Evolutionary conservation across 139 green algal species (phyloP).

Genomic region (Haematococcus lacustris): DNA sequence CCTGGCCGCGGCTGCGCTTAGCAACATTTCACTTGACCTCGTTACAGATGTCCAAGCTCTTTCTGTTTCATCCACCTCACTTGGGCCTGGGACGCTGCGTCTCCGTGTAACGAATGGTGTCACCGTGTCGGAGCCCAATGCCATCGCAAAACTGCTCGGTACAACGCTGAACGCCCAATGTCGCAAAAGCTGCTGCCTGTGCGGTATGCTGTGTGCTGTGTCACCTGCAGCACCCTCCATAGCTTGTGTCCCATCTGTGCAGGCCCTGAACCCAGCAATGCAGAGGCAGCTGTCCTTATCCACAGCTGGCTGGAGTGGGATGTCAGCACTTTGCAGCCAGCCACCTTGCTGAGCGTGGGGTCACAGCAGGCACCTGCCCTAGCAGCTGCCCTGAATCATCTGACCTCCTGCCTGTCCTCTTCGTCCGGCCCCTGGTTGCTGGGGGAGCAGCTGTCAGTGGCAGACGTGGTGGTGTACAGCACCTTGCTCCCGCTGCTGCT

Average conservation of each 20-base stretch:
- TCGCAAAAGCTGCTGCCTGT: no score
- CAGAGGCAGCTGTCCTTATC: neutral
- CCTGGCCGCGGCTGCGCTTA: slow-evolving; percentile 24
- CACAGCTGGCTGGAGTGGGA: slow-evolving; percentile 63
- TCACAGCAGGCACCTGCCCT: no score
- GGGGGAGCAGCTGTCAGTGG: neutral
- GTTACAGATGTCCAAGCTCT: no score
- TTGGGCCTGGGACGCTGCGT: no score
- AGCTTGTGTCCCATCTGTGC: neutral
- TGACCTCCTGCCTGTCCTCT: no score
- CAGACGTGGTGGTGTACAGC: slow-evolving; percentile 19
- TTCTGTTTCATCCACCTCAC: no score
- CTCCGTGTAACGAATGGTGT: no score
- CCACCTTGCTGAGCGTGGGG: neutral
- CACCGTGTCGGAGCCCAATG: no score
- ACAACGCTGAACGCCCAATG: neutral
- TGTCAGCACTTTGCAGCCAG: neutral
- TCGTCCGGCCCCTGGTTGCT: no score
- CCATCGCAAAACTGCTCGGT: slow-evolving; percentile 19
- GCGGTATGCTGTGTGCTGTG: no score
- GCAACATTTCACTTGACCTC: no score
- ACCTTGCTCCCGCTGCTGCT: slow-evolving; percentile 28
- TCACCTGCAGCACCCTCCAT: neutral
- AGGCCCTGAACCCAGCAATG: neutral
- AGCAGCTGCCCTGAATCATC: no score